Evolutionary conservation across 2,329 filamentous ascomycete genomes (phyloP).

Genomic region (Cladosporium cucumerinum): DNA sequence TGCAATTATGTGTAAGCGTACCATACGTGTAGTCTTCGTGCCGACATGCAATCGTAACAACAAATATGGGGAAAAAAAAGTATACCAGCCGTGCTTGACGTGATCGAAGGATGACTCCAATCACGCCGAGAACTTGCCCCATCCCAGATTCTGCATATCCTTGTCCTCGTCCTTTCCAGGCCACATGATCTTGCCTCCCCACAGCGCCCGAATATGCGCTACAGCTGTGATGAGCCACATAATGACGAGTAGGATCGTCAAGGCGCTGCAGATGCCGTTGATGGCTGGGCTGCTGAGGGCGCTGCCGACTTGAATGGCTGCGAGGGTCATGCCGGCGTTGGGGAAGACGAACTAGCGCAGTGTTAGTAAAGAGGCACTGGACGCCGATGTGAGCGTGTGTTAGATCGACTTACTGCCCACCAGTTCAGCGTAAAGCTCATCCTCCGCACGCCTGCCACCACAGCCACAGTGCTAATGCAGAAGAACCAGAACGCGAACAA

Average conservation of each 20-base stretch:
- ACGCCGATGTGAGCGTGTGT: not conserved
- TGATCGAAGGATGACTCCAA: not conserved
- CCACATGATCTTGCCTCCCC: constrained; percentile 52
- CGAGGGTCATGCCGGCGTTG: constrained; percentile 61
- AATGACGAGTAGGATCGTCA: constrained; percentile 54
- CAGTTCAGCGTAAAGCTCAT: constrained; percentile 46
- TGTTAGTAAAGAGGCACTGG: not conserved
- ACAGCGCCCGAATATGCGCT: constrained; percentile 51
- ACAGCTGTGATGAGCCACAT: constrained; percentile 55
- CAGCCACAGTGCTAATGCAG: constrained; percentile 23
- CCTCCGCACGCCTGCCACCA: constrained; percentile 20
- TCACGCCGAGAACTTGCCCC: constrained; percentile 14
- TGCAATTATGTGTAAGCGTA: not conserved
- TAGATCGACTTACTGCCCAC: constrained; percentile 45
- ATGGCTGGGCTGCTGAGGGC: constrained; percentile 51
- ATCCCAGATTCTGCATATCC: constrained; percentile 12
- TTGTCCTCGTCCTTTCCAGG: constrained; percentile 59
- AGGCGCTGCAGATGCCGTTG: constrained; percentile 52
- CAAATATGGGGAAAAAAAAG: not conserved
- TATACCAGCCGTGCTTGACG: not conserved
- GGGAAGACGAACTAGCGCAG: constrained; percentile 55
- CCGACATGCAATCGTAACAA: not conserved
- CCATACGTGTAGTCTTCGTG: not conserved
- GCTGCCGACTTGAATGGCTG: constrained; percentile 55
- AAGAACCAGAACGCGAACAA: constrained; percentile 50